Evolutionary conservation across 73 alveolate genomes (phyloP).

Genomic region (Diophrys sp.): DNA sequence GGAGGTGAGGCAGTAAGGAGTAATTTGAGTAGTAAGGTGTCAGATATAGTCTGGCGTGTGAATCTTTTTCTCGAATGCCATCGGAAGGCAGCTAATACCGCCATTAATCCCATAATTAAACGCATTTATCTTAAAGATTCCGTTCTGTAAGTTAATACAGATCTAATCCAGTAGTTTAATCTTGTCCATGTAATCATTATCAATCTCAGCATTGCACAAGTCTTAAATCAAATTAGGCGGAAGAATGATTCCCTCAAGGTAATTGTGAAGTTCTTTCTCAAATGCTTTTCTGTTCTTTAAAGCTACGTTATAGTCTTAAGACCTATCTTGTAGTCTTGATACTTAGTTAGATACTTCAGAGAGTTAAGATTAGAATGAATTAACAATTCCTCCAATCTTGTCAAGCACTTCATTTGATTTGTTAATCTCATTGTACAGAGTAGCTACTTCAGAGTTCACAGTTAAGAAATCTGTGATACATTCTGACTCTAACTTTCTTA

Average conservation of each 20-base stretch:
- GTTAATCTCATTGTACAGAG: slow-evolving; percentile 55
- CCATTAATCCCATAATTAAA: too few relatives aligned
- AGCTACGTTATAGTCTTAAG: slow-evolving; percentile 30
- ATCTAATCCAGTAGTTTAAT: slow-evolving; percentile 43
- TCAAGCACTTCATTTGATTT: slow-evolving; percentile 47
- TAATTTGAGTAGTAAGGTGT: too few relatives aligned
- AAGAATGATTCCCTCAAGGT: slow-evolving; percentile 36
- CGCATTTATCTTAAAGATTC: too few relatives aligned
- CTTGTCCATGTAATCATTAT: slow-evolving; percentile 55
- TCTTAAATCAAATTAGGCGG: slow-evolving; percentile 52
- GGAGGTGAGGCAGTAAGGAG: too few relatives aligned
- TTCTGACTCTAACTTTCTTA: slow-evolving; percentile 45
- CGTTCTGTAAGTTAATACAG: slow-evolving; percentile 4
- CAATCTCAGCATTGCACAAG: slow-evolving; percentile 62
- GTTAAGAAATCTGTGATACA: slow-evolving; percentile 50
- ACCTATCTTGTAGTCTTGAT: slow-evolving; percentile 49
- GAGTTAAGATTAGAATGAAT: slow-evolving; percentile 53
- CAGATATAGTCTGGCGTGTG: too few relatives aligned
- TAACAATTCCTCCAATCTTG: slow-evolving; percentile 52
- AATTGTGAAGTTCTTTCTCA: slow-evolving; percentile 50
- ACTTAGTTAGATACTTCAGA: slow-evolving; percentile 52
- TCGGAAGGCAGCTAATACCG: too few relatives aligned
- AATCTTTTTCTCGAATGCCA: too few relatives aligned
- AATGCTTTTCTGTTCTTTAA: slow-evolving; percentile 57
- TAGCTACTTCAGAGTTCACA: slow-evolving; percentile 55